Base-by-base conservation (phyloP, 2,329 filamentous ascomycete species). In the Coniochaeta prunicola region DNA sequence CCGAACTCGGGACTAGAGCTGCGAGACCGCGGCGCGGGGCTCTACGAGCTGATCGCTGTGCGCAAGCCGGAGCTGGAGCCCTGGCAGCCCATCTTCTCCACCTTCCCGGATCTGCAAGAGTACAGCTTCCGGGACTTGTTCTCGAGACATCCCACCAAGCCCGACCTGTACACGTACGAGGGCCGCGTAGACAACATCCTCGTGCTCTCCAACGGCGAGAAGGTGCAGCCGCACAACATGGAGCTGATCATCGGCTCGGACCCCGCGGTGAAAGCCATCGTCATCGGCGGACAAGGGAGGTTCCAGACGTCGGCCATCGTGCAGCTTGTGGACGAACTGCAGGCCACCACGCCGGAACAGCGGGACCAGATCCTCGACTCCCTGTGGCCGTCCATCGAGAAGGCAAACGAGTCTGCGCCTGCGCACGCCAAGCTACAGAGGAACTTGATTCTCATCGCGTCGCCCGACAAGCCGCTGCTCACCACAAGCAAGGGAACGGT, bases 41-140 rank as follows among this genome's bases (percentile, higher is more conserved):
- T 72, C 13, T 69, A 71, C 55, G 74, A 76, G 62, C 64, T 71
- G 4, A 65, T 74, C 1, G 17, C 71, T 1, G 64, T 69, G 0
- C 67, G 69, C 0, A 57, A 61, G 3, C 58, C 66, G 1, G 59
- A 68, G 5, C 13, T 59, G 4, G 62, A 66, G 21, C 57, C 57
- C 1, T 63, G 65, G 19, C 69, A 71, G 50, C 68, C 68, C 42
- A 68, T 72, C n/a, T 73, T 71, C 19, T 66, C 71, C 17, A 73
- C 70, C 0, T 72, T 72, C 53, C 67, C 57, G n/a, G 53, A 55
- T 10, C 53, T 65, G 21, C 15, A 71, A 1, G 64, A 62, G 0
- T 60, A 70, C 30, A 70, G 69, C 53, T 62, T 71, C 34, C 70
- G 70, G 42, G 69, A 71, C 34, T 34, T 71, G 21, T 71, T 70